phyloP scores from a whole-genome alignment of 257 asterid genomes.

The Nicotiana sylvestris region DNA sequence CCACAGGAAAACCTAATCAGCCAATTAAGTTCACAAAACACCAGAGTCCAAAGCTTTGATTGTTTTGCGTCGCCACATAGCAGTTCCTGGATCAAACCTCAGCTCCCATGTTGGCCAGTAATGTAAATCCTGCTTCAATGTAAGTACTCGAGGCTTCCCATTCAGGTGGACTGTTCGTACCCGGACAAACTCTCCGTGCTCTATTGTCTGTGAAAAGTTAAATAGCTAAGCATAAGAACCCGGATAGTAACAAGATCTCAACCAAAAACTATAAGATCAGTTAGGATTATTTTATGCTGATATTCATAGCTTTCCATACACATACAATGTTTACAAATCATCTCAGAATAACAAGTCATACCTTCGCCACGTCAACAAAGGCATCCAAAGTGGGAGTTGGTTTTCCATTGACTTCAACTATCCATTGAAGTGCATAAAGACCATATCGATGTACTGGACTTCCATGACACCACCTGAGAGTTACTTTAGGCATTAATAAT shows the following conservation, averaged over 20 bases:
- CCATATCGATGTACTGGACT: conserved; percentile 95
- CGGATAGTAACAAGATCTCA: background rate
- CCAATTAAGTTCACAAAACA: background rate
- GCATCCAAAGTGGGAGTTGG: conserved; percentile 89
- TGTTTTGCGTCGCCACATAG: conserved; percentile 71
- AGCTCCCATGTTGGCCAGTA: conserved; percentile 99
- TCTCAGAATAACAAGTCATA: conserved; percentile 17
- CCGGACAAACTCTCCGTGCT: conserved; percentile 89
- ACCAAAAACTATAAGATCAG: background rate
- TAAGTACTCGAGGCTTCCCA: conserved; percentile 87
- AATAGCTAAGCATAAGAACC: background rate
- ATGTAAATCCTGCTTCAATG: conserved; percentile 94
- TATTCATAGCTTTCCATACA: background rate
- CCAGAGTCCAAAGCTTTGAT: conserved; percentile 50
- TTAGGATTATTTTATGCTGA: background rate
- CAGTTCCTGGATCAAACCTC: conserved; percentile 75
- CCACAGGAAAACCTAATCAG: background rate
- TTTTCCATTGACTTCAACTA: conserved; percentile 90
- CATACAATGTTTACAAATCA: background rate
- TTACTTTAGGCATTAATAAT: background rate
- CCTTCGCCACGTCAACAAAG: conserved; percentile 84
- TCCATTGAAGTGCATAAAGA: conserved; percentile 95
- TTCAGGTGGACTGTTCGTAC: conserved; percentile 80
- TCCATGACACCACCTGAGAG: conserved; percentile 95
- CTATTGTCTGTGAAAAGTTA: conserved; percentile 48